Base-by-base conservation (phyloP, 2,329 filamentous ascomycete genomes). In the Calycina herbarum region DNA sequence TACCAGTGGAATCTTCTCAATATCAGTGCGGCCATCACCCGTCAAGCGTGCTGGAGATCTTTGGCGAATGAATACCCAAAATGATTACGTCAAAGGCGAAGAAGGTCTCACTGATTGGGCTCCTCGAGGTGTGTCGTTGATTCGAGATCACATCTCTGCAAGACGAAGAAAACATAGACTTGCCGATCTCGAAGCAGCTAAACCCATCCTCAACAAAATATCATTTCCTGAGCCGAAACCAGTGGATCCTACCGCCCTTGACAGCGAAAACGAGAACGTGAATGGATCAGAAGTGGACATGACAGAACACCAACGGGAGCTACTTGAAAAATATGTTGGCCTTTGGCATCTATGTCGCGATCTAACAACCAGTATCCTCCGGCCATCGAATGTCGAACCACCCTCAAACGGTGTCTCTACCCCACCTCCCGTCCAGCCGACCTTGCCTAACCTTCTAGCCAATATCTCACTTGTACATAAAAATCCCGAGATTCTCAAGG, bases 11-110 rank as follows among this genome's bases (percentile, higher is more conserved):
- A 92, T 97, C 66, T 99, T 96, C 78, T 93, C 92, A 1, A 81
- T 98, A 60, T 89, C 89, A 5, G 89, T 98, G 77, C 89, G 93
- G 35, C 95, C 95, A 0, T 89, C 92, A 7, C 93, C 93, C 2
- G 93, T 96, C 61, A 97, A 97, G 78, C 87, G 92, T 58, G 92
- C 93, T 0, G 93, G 93, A 2, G 95, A 99, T 76, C 82, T 99
- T 13, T 99, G 95, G 95, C 88, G 95, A 63, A 93, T 98, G 88
- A 96, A 93, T 77, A 98, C 94, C 17, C 89, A 92, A 66, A 91
- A 96, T 73, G 93, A 96, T 76, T 98, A 97, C 75, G 92, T 99
- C 73, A 97, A 97, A 77, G 95, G 95, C 64, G 94, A 99, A 78
- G 95, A 99, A 77, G 85, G 89, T 59, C 82, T 99, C 48, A 88